Evolutionary conservation across 306 rosid species (phyloP), one percentile per base, ranked within the genome.

Genomic region (Ormosia emarginata): DNA sequence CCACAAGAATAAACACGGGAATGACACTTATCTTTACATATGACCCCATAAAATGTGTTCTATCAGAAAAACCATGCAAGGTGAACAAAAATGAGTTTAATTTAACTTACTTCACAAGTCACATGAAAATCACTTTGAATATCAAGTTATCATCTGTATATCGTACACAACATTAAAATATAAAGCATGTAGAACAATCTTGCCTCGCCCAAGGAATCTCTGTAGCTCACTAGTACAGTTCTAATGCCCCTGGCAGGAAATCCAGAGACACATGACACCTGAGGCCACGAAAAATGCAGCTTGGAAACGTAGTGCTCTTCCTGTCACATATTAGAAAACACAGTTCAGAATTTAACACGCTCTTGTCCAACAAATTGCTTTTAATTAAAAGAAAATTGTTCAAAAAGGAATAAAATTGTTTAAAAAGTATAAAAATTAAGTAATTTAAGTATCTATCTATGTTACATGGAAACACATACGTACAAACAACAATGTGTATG

Each of bases 301-400:
- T 86, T 93, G 55, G 97, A 92, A 70, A 93, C 91, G 39, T 84
- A 89, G 85, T 90, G 99, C 82, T 95, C 94, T 84, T 95, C 99
- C 97, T 91, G 88, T 74, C 77, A 76, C 78, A 74, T 33, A 32
- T 63, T 11, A 64, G 7, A 81, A 14, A 85, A 7, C 59, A 83
- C 61, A 8, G n/a, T 14, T 67, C 56, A 76, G 15, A 41, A 24
- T 34, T 75, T 50, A 47, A 12, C 62, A 34, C 14, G 7, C 8
- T 46, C n/a, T 58, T 10, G 6, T 10, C 67, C 41, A 17, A 6
- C 39, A 67, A 73, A 33, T 78, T 29, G 5, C 18, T 71, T 9
- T n/a, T 57, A 4, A 5, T 18, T 17, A n/a, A 10, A 67, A 40
- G 7, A 30, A 61, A 61, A 30, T 18, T 44, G 4, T 36, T 40